Percentiles rank a stretch among this genome's conserved stretches.
Conservation (phyloP, 441 rosid species). For the Viola pubescens region DNA sequence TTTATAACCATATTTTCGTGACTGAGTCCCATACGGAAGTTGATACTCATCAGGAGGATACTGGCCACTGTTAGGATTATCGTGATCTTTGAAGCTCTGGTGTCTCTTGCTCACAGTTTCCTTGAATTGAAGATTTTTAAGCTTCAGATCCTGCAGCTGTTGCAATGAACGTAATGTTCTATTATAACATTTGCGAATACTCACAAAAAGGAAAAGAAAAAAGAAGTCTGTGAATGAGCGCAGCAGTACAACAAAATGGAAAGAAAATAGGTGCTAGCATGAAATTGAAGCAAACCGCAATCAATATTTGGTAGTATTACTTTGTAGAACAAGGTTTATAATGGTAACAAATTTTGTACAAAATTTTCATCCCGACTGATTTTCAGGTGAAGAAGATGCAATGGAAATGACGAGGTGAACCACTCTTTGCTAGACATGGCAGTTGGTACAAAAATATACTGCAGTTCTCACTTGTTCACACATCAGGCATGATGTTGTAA, state of each 20-base stretch:
- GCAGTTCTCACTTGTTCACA: too few relatives aligned
- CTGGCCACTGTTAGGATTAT: conserved; percentile 12
- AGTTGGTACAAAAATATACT: too few relatives aligned
- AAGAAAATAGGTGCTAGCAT: too few relatives aligned
- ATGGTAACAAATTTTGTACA: too few relatives aligned
- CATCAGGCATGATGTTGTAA: neutral
- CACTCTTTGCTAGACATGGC: too few relatives aligned
- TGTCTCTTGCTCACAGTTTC: conserved; percentile 28
- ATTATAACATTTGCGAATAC: neutral
- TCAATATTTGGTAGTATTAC: too few relatives aligned
- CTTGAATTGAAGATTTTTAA: conserved; percentile 46
- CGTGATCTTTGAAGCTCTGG: conserved; percentile 23
- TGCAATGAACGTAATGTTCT: neutral
- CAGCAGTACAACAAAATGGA: neutral
- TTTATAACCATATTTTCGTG: conserved; percentile 19
- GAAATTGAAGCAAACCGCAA: too few relatives aligned
- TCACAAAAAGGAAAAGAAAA: neutral
- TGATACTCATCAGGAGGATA: conserved; percentile 13
- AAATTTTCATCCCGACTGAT: too few relatives aligned
- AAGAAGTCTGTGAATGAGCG: neutral
- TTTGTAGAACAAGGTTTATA: too few relatives aligned
- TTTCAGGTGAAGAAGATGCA: too few relatives aligned
- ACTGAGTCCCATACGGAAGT: conserved; percentile 11
- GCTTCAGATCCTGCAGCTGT: conserved; percentile 48
- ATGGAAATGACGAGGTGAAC: too few relatives aligned